phyloP scores from a whole-genome alignment of 1,284 basidiomycete genomes.

The Microbotryum scabiosae region DNA sequence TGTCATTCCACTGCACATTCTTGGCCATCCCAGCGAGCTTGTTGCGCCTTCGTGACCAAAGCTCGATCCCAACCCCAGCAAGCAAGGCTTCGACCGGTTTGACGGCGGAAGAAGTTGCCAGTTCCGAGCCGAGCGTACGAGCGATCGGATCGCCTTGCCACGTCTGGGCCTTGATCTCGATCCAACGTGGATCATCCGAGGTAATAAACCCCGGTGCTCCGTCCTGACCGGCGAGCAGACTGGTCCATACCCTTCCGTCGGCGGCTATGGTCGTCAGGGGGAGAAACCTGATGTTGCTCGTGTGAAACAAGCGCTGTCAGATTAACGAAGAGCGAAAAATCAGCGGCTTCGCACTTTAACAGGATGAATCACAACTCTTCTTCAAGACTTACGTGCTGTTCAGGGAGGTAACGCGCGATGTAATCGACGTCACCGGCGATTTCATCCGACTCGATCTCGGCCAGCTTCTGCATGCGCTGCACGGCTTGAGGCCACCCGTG shows the following conservation, averaged over 20 bases:
- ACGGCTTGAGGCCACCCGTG: no score
- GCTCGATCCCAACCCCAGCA: constrained; percentile 56
- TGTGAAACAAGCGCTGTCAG: constrained; percentile 40
- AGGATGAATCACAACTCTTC: no score
- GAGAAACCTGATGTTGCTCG: constrained; percentile 45
- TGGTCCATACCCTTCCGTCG: constrained; percentile 47
- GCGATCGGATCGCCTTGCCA: constrained; percentile 54
- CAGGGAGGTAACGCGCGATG: no score
- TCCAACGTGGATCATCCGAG: constrained; percentile 42
- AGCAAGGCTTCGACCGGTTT: constrained; percentile 39
- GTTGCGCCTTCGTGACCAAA: constrained; percentile 52
- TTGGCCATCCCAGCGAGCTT: constrained; percentile 53
- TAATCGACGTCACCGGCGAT: no score
- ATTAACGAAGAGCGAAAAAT: no score
- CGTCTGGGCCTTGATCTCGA: constrained; percentile 45
- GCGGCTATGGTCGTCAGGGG: constrained; percentile 46
- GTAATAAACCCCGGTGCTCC: constrained; percentile 47
- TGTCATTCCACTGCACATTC: constrained; percentile 28
- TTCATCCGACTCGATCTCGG: no score
- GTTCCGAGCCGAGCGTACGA: constrained; percentile 32
- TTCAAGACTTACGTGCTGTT: no score
- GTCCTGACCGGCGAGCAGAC: constrained; percentile 43
- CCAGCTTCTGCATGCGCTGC: no score
- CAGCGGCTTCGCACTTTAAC: no score
- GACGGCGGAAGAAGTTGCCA: constrained; percentile 27